Base-by-base conservation (phyloP, 2,329 filamentous ascomycete species). In the Tolypocladium ovalisporum region DNA sequence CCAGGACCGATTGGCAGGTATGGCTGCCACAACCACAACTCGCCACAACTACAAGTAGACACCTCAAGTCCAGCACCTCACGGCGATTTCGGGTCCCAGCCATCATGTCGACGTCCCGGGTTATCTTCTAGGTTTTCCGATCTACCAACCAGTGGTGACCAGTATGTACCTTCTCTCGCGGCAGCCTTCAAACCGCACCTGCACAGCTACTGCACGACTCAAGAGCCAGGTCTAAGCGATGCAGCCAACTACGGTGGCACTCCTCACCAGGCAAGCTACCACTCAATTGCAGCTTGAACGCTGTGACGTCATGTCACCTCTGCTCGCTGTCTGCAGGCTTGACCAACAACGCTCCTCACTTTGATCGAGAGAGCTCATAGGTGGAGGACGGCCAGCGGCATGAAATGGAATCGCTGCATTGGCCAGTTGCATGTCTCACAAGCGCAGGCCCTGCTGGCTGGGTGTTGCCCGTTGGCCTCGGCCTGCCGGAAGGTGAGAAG, bases 401-500 rank as follows among this genome's bases (percentile, higher is more conserved):
- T 32, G 9, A 39, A 54, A 27, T 40, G 12, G n/a, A n/a, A 36
- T 4, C 15, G 13, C n/a, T 7, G 22, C 39, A 54, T 40, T 39
- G 52, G 52, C 52, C 35, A 54, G 35, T 54, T 8, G 15, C 9
- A 36, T 15, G 34, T n/a, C 32, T 34, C 4, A 34, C 32, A 5
- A 9, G 4, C 27, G 12, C 17, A 15, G 35, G 36, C 35, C 22
- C 42, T 36, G 55, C 22, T 32, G 17, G 27, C 47, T 8, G 9
- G 52, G 53, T 36, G 35, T 24, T 34, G 35, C 32, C 32, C 8
- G 47, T 42, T 32, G 55, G 60, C 60, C 56, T 57, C 60, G 54
- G 55, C 59, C 57, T 62, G 58, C 58, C 52, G 60, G 52, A 57
- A 32, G 22, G 58, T 57, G 24, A 60, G 58, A 61, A 59, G 57